Base-by-base conservation (phyloP, 306 rosid genomes). In the Luffa aegyptiaca region DNA sequence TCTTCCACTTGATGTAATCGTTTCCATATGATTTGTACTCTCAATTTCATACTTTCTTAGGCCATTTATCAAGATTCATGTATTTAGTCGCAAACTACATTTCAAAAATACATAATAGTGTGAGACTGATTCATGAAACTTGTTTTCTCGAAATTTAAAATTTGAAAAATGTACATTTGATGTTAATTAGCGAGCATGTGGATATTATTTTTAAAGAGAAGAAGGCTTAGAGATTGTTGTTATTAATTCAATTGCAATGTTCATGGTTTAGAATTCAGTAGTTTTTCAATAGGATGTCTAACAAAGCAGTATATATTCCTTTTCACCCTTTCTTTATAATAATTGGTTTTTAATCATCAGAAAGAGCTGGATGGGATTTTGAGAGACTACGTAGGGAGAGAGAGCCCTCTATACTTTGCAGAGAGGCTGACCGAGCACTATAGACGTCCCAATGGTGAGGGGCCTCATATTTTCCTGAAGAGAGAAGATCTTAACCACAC, bases 401-500 rank as follows among this genome's bases (percentile, higher is more conserved):
- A 91, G 89, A 95, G 77, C 82, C 99, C 99, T 75, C 92, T 95
- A 55, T 93, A 95, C 81, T 93, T 92, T 80, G 99, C 99, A 0
- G 97, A 95, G 92, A 89, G 99, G 92, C 75, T 95, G 85, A 92
- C 99, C 0, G 94, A 90, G 84, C 92, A 93, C 83, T 92, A 91
- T 85, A 91, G 84, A 84, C 88, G 92, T 69, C 82, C 93, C 61
- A 85, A 88, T 66, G 97, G 99, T 9, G 93, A 95, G 84, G 99
- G 99, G 79, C 97, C 97, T 35, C 88, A 61, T 41, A 80, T 93
- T 85, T 95, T 92, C 72, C 85, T 95, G 80, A 95, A 95, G 89
- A 95, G 98, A 90, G 98, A 95, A 82, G 98, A 95, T 89, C 97
- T 95, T 75, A 95, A 92, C 82, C 98, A 95, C 86, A 95, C 98